These are phyloP conservation scores for Amaranthus tricolor DNA, from an alignment of 179 eudicot species.

Conservation along the genomic window DNA sequence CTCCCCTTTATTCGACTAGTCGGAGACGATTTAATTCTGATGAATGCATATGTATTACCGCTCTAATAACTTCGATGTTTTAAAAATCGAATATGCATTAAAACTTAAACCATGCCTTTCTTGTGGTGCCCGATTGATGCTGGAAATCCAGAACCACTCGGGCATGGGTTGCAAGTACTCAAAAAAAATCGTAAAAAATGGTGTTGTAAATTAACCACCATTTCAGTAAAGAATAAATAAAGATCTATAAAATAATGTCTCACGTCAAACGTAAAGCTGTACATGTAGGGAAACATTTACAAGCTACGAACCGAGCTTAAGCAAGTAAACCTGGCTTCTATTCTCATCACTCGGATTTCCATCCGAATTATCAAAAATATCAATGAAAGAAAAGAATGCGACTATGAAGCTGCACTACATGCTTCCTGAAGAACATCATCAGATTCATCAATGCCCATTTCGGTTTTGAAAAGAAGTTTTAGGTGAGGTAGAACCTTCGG, in stretches of 20 bases:
- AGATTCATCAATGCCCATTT: slow-evolving; percentile 61
- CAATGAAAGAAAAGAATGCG: slow-evolving; percentile 1
- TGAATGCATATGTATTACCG: neutral
- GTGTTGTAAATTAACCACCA: neutral
- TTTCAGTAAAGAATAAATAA: neutral
- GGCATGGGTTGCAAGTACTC: neutral
- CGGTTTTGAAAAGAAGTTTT: slow-evolving; percentile 64
- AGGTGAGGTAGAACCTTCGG: slow-evolving; percentile 77
- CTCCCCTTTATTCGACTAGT: neutral
- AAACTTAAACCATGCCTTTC: neutral
- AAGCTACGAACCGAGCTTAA: neutral
- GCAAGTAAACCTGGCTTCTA: neutral
- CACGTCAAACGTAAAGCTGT: slow-evolving; percentile 3
- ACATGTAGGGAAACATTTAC: slow-evolving; percentile 13
- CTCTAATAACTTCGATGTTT: neutral
- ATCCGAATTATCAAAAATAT: neutral
- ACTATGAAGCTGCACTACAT: slow-evolving; percentile 23
- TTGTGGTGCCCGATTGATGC: too few species aligned
- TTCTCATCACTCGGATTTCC: neutral
- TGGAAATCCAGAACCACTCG: neutral
- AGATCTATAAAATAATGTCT: neutral
- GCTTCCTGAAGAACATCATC: slow-evolving; percentile 39
- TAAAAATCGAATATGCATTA: too few species aligned
- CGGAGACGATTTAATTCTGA: neutral
- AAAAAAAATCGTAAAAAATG: neutral